Percentiles rank a stretch among this genome's conserved stretches.
Evolutionary conservation across 2,329 filamentous ascomycete species (phyloP).

Genomic region (Albifimbria verrucaria): DNA sequence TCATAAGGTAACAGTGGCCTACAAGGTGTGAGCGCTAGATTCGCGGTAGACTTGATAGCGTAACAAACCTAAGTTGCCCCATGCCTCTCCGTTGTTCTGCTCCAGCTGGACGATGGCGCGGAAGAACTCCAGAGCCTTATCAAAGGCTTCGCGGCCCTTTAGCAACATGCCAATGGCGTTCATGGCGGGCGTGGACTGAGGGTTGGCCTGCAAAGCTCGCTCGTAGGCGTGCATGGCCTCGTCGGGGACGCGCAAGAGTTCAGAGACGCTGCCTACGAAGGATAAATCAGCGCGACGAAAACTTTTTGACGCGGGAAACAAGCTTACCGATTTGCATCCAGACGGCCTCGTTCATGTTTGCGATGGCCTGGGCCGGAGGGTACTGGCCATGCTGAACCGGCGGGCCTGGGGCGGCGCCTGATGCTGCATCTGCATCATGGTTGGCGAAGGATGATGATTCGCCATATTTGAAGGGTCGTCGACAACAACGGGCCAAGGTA

Average conservation of each 20-base stretch:
- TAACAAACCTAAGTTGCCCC: constrained; percentile 82
- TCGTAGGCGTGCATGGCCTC: constrained; percentile 90
- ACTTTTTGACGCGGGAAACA: constrained; percentile 8
- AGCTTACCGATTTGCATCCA: constrained; percentile 89
- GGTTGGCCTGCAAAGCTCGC: constrained; percentile 81
- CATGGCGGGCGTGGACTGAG: constrained; percentile 86
- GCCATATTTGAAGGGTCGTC: constrained; percentile 64
- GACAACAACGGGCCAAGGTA: no score
- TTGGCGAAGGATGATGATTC: constrained; percentile 77
- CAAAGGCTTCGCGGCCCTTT: constrained; percentile 88
- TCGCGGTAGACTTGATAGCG: neutral
- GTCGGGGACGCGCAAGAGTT: constrained; percentile 83
- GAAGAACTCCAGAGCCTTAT: constrained; percentile 89
- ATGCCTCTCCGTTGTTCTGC: constrained; percentile 85
- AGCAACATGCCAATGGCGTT: constrained; percentile 90
- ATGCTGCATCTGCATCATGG: constrained; percentile 68
- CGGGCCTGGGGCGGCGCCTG: constrained; percentile 58
- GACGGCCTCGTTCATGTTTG: constrained; percentile 76
- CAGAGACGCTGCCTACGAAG: constrained; percentile 72
- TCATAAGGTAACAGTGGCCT: constrained; percentile 99
- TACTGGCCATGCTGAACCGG: constrained; percentile 53
- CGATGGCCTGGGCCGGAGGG: constrained; percentile 70
- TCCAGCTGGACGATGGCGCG: constrained; percentile 90
- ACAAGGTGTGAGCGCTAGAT: constrained; percentile 10
- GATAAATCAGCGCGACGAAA: constrained; percentile 17